Conservation (phyloP, 345 rosid species). For the Alliaria petiolata region DNA sequence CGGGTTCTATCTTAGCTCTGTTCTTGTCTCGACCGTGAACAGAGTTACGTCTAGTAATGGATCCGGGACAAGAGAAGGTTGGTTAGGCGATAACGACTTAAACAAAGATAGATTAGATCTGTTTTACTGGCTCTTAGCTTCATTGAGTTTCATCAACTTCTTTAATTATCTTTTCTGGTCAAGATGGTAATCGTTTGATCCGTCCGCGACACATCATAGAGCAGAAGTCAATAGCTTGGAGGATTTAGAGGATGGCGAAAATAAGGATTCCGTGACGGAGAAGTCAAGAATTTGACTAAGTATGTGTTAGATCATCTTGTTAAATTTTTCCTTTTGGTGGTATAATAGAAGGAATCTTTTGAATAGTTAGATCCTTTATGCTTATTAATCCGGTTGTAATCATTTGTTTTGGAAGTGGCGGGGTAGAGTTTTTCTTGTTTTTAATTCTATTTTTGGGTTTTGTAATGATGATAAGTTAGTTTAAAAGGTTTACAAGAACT, state of each 20-base stretch:
- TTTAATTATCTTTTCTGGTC: conserved; percentile 51
- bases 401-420: conserved; percentile 25
- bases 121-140: conserved; percentile 71
- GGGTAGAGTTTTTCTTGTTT: conserved; percentile 12
- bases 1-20: conserved; percentile 62
- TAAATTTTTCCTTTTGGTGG: not conserved
- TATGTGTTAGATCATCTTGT: conserved; percentile 3
- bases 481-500: conserved; percentile 22
- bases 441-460: not conserved
- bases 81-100: conserved; percentile 56
- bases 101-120: conserved; percentile 55
- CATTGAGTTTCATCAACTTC: conserved; percentile 52
- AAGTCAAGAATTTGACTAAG: conserved; percentile 11
- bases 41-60: conserved; percentile 36
- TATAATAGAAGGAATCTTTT: conserved; percentile 3
- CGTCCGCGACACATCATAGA: conserved; percentile 38
- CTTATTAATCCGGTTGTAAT: conserved; percentile 20
- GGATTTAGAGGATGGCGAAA: conserved; percentile 15
- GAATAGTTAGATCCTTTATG: conserved; percentile 13
- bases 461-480: conserved; percentile 29
- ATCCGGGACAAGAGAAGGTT: conserved; percentile 37
- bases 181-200: conserved; percentile 50
- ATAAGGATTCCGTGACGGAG: not conserved
- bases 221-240: conserved; percentile 37
- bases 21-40: conserved; percentile 59